Base-by-base conservation (phyloP, 2,329 filamentous ascomycete genomes). In the Zasmidium angulare region DNA sequence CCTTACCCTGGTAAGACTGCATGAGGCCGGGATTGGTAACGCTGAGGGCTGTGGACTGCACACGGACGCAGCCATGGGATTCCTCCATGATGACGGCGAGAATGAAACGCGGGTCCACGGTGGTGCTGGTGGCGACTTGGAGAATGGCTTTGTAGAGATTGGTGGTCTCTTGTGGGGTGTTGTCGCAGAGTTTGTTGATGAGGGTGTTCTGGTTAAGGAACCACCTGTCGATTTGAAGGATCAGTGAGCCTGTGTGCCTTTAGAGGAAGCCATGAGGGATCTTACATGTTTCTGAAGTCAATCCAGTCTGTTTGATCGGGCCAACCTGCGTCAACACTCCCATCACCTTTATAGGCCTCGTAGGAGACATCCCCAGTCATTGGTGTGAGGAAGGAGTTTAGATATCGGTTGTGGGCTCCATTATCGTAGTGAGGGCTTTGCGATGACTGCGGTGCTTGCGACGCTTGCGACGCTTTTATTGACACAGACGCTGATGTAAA, bases 31-130 rank as follows among this genome's bases (percentile, higher is more conserved):
- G 78, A 62, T 80, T 81, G 50, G 66, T 59, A 58, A 75, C 71
- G 46, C n/a, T 21, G 20, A 29, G 7, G 46, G 19, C 43, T 0
- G 76, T 77, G 0, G 77, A 78, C 4, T 71, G 68, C 29, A 72
- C 77, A 53, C 76, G 73, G 4, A 78, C 75, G 61, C 78, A 80
- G 54, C 78, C 79, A 59, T 75, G 74, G 31, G 72, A 75, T 64
- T 81, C 78, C 63, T 80, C 77, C 61, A 80, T 71, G 46, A 79
- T 69, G 24, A 76, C 70, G 50, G 76, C 75, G 50, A 80, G 70
- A 52, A 80, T 75, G 71, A 77, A 76, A 51, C 74, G 72, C 50
- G 72, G 61, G 56, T 76, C 73, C 10, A 80, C 68, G 21, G 71
- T 63, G n/a, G 75, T 72, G 12, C 66, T 58, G 1, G 55, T 61